Conservation (phyloP, 306 rosid genomes). For the Corylus americana region DNA sequence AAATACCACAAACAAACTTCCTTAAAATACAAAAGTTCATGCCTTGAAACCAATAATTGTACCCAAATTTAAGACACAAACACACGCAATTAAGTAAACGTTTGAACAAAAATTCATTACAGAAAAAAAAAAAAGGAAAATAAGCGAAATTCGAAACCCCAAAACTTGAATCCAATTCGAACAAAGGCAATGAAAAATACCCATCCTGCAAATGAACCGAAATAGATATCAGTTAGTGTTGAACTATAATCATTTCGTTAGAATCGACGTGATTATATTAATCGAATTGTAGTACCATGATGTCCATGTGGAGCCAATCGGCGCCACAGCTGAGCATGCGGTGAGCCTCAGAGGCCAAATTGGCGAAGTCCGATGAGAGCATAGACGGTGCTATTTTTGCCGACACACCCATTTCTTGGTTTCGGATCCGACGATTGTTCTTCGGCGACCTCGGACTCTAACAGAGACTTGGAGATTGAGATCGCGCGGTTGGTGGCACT, state of each 20-base stretch:
- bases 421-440: background rate
- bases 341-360: slow-evolving; percentile 87
- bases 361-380: slow-evolving; percentile 93
- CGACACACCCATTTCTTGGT: slow-evolving; percentile 42
- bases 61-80: background rate
- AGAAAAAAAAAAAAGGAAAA: background rate
- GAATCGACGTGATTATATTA: background rate
- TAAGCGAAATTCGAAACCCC: slow-evolving; percentile 33
- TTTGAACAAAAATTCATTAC: background rate
- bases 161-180: slow-evolving; percentile 24
- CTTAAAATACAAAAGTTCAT: background rate
- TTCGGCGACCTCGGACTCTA: background rate
- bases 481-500: background rate
- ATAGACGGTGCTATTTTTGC: slow-evolving; percentile 97
- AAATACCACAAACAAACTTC: too few species aligned
- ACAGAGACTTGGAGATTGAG: too few species aligned
- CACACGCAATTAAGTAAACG: too few species aligned
- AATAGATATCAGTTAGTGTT: slow-evolving; percentile 23
- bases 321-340: slow-evolving; percentile 81
- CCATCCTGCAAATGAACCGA: slow-evolving; percentile 80
- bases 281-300: slow-evolving; percentile 57
- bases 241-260: background rate
- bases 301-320: slow-evolving; percentile 99
- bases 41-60: background rate
- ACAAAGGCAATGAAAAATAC: slow-evolving; percentile 54